These are phyloP conservation scores for Aureobasidium sp. DNA, from an alignment of 2,329 filamentous ascomycete species.

Conservation along the genomic window DNA sequence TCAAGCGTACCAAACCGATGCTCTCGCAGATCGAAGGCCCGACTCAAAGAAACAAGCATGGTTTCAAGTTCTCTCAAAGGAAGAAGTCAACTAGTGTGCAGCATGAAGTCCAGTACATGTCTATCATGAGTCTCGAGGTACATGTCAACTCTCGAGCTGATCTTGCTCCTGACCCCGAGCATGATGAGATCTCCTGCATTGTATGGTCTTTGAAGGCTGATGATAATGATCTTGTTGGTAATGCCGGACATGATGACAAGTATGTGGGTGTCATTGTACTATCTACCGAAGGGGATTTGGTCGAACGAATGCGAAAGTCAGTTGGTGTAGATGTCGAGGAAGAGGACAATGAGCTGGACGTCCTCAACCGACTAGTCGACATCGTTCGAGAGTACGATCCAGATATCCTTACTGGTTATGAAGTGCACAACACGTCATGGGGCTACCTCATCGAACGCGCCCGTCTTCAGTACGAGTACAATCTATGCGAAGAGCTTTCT, in stretches of 20 bases:
- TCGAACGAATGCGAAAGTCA: conserved; percentile 68
- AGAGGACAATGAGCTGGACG: conserved; percentile 83
- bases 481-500: conserved; percentile 92
- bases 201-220: conserved; percentile 93
- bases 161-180: conserved; percentile 87
- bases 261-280: conserved; percentile 79
- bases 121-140: conserved; percentile 92
- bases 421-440: conserved; percentile 95
- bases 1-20: conserved; percentile 38
- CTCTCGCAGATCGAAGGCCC: conserved; percentile 91
- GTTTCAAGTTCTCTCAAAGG: conserved; percentile 88
- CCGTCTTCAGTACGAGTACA: conserved; percentile 85
- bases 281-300: conserved; percentile 53
- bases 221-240: conserved; percentile 62
- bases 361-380: conserved; percentile 87
- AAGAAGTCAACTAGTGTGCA: conserved; percentile 78
- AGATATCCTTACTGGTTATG: conserved; percentile 94
- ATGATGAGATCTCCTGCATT: conserved; percentile 88
- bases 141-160: conserved; percentile 89
- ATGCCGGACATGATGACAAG: conserved; percentile 51
- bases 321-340: conserved; percentile 71
- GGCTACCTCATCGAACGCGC: conserved; percentile 96
- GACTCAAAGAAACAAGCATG: conserved; percentile 83
- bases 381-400: conserved; percentile 88
- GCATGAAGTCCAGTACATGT: conserved; percentile 95